Percentiles rank a stretch among this genome's conserved stretches.
These are phyloP conservation scores for Xylaria nigripes DNA, from an alignment of 495 filamentous ascomycete species.

Conservation along the genomic window DNA sequence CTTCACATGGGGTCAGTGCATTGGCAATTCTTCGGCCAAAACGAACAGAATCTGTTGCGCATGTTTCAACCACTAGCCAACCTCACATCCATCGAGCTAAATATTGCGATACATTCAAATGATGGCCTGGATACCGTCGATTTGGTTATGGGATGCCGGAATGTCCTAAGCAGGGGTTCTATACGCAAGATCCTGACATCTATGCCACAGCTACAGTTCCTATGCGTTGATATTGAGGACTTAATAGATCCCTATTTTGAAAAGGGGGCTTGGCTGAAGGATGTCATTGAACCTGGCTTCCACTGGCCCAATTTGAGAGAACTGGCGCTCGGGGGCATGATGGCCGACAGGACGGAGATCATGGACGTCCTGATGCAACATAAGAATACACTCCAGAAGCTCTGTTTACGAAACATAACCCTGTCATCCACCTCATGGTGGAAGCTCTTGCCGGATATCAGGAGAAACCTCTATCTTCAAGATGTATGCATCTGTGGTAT, in stretches of 20 bases:
- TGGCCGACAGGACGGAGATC: conserved; percentile 5
- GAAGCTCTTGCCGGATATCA: conserved; percentile 9
- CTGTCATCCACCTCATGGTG: conserved; percentile 12
- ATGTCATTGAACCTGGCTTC: conserved; percentile 4
- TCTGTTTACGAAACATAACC: conserved; percentile 4
- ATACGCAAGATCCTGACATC: not conserved
- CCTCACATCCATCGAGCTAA: conserved; percentile 8
- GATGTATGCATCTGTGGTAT: conserved; percentile 3
- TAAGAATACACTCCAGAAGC: conserved; percentile 10
- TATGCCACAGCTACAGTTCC: conserved; percentile 1
- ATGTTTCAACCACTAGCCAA: conserved; percentile 8
- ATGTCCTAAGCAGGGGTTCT: not conserved
- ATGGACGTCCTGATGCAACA: conserved; percentile 8
- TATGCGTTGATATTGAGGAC: conserved; percentile 1
- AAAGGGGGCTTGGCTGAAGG: not conserved
- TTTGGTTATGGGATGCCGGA: conserved; percentile 1
- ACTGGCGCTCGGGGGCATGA: conserved; percentile 5
- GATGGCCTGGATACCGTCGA: not conserved
- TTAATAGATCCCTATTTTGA: not conserved
- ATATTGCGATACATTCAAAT: not conserved
- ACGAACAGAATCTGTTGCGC: not conserved
- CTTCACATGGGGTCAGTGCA: not conserved
- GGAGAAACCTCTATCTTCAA: conserved; percentile 9
- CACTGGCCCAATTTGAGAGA: conserved; percentile 6
- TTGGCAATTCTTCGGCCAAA: conserved; percentile 5